Base-by-base conservation (phyloP, 1,284 basidiomycete genomes). In the Microbotryum scabiosae region DNA sequence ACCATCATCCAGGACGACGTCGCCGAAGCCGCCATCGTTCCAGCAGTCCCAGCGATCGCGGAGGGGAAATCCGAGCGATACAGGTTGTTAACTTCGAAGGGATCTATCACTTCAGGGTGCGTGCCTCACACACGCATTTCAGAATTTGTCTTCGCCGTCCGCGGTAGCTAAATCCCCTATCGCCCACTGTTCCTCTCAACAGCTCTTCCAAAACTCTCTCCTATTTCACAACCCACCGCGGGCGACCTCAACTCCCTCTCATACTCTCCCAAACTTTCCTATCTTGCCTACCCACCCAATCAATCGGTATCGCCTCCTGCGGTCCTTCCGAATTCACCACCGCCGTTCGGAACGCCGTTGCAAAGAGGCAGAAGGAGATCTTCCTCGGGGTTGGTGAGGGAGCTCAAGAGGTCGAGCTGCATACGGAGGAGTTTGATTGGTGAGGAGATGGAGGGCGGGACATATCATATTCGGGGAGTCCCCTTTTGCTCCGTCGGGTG, bases 301-400 rank as follows among this genome's bases (percentile, higher is more conserved):
- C 64, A 3, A 26, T 66, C 28, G 64, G 61, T 0, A 59, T 66
- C 54, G 48, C 50, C 3, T 59, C 56, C 1, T 78, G 78, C 63
- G 78, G 78, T 0, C 77, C 78, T 1, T 68, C 70, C 4, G 69
- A 69, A 8, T 73, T 78, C 62, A 64, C 73, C 23, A 72, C 70
- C 51, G 76, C 76, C 53, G 75, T 76, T 8, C 69, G 77, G 12
- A 76, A 75, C 53, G 73, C 75, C 1, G 77, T 78, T 1, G 75
- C 75, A 1, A 72, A 71, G 25, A 64, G 71, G 30, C 73, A 78
- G 65, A 63, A 73, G 5, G 57, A 65, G 4, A 74, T 79, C 43
- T 56, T 66, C 6, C 50, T 62, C n/a, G 59, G 58, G 0, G 18
- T 7, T 52, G 43, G 56, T 1, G 44, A 46, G 2, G 64, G 64